A percentile compares a stretch with the other conserved stretches of the same genome.
Conservation (phyloP, 2,329 filamentous ascomycete species). For the Acrodontium crateriforme region DNA sequence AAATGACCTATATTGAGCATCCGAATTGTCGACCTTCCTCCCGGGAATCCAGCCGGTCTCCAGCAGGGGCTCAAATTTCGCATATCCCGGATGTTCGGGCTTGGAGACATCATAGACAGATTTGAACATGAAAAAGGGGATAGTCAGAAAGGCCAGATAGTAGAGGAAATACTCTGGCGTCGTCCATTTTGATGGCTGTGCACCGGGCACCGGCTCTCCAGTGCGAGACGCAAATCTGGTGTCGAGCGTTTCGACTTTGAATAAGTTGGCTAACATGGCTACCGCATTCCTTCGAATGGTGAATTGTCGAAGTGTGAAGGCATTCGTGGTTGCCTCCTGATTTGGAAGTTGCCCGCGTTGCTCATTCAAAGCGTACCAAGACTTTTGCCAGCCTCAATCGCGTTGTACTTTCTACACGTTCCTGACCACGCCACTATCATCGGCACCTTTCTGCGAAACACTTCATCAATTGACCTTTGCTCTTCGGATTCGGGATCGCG, state of each 20-base stretch:
- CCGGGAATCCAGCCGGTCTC: slow-evolving; percentile 83
- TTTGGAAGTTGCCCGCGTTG: too few species aligned
- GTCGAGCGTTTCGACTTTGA: slow-evolving; percentile 55
- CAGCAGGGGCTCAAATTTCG: slow-evolving; percentile 56
- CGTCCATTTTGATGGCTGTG: slow-evolving; percentile 62
- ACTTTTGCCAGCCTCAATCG: too few species aligned
- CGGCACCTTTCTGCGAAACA: too few species aligned
- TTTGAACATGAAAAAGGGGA: slow-evolving; percentile 78
- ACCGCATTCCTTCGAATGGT: neutral
- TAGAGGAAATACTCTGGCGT: slow-evolving; percentile 81
- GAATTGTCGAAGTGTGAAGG: too few species aligned
- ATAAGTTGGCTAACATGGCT: slow-evolving; percentile 25
- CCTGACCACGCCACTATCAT: too few species aligned
- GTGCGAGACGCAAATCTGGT: slow-evolving; percentile 55
- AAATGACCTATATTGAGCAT: slow-evolving; percentile 75
- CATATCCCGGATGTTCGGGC: slow-evolving; percentile 72
- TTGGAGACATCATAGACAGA: slow-evolving; percentile 74
- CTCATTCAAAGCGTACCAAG: too few species aligned
- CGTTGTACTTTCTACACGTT: too few species aligned
- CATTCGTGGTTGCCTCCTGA: too few species aligned
- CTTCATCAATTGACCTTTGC: too few species aligned
- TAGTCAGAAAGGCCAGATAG: slow-evolving; percentile 49
- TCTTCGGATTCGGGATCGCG: neutral
- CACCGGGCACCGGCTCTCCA: slow-evolving; percentile 17
- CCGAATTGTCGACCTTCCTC: slow-evolving; percentile 82